Base-by-base conservation (phyloP, 2,329 filamentous ascomycete genomes). In the Rachicladosporium sp. region DNA sequence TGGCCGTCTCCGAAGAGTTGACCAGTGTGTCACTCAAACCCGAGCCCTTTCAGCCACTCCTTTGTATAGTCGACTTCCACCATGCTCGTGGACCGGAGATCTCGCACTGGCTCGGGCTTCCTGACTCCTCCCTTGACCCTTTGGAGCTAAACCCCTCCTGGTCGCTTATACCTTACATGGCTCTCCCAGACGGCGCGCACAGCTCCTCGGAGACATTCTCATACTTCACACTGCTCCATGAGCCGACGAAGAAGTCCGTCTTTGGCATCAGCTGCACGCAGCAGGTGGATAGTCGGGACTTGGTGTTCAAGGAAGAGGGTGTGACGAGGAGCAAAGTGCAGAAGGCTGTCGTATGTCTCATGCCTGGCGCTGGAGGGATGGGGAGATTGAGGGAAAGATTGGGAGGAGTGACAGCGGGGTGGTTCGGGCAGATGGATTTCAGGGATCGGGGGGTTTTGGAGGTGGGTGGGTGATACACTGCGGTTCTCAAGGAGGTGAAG, bases 251-350 rank as follows among this genome's bases (percentile, higher is more conserved):
- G 15, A 46, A 48, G 10, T 50, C 76, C 78, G 23, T 98, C 15
- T 98, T 98, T 58, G 91, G 91, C 46, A 95, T 98, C 56, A 83
- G 87, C 11, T 98, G 91, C 61, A 94, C 89, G 10, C 76, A 89
- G 43, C 91, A 96, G 65, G 74, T 98, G 55, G 84, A 93, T 56
- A 74, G 87, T 10, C 76, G 77, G 10, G 70, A 79, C 52, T 70
- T 98, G 46, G 73, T 86, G 49, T 78, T 84, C 56, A 76, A 85
- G 21, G 82, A 87, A 1, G 69, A 82, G 37, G 89, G 96, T 43
- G 91, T 98, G 37, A 98, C 91, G n/a, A 74, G 91, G 45, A 94
- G 86, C 44, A 95, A 91, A 1, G 91, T 98, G 32, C 91, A 98
- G 60, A 98, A 98, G 67, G 91, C 89, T 10, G 87, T 98, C 3